Conservation (phyloP, 2,329 filamentous ascomycete genomes). For the Ceratocystis ficicola region DNA sequence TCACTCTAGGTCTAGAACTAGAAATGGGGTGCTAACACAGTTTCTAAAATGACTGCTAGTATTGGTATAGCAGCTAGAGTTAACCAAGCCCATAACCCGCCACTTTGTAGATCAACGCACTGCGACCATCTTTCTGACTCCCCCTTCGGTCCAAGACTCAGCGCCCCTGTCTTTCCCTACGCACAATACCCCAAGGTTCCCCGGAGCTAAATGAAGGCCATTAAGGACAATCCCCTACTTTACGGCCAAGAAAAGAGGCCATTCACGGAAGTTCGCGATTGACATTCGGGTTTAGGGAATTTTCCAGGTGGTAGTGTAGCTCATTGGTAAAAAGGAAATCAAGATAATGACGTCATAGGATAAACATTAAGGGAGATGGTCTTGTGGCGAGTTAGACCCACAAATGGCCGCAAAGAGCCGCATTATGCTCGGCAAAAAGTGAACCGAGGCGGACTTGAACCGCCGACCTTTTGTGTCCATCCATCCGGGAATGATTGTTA, state of each 20-base stretch:
- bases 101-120: not conserved
- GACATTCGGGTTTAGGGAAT: constrained; percentile 33
- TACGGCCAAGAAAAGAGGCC: constrained; percentile 27
- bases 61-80: no score
- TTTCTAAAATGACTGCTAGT: not conserved
- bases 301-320: constrained; percentile 36
- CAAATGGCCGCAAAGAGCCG: no score
- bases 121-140: not conserved
- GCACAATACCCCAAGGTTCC: constrained; percentile 26
- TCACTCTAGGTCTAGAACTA: not conserved
- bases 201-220: constrained; percentile 28
- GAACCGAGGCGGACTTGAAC: constrained; percentile 9
- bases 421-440: not conserved
- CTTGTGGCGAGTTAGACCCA: no score
- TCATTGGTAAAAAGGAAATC: constrained; percentile 26
- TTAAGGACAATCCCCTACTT: constrained; percentile 28
- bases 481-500: not conserved
- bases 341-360: not conserved
- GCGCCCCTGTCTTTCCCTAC: no score
- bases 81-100: no score
- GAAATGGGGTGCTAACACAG: not conserved
- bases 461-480: constrained; percentile 10
- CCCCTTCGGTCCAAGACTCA: not conserved
- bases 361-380: no score
- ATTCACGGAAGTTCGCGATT: constrained; percentile 37